Percentiles rank a stretch among this genome's conserved stretches.
Conservation (phyloP, 306 rosid species). For the Corylus avellana region DNA sequence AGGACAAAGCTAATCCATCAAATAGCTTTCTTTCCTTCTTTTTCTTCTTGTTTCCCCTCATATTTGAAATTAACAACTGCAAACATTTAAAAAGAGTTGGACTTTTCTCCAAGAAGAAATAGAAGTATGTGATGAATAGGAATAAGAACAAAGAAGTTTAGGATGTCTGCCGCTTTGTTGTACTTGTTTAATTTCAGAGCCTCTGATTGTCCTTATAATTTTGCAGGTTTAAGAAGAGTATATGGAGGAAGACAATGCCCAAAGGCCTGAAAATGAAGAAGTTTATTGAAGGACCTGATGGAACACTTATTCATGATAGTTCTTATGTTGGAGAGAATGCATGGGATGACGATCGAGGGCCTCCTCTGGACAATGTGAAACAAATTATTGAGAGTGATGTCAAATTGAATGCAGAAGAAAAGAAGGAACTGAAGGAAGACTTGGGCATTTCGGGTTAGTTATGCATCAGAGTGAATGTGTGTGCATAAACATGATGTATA, state of each 20-base stretch:
- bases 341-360: conserved; percentile 76
- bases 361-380: conserved; percentile 54
- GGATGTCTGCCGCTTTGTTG: background rate
- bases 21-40: background rate
- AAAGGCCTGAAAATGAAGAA: conserved; percentile 89
- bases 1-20: background rate
- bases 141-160: background rate
- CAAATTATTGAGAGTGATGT: conserved; percentile 60
- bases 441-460: conserved; percentile 76
- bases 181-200: background rate
- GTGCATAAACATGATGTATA: background rate
- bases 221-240: conserved; percentile 80
- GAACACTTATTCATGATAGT: conserved; percentile 78
- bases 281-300: conserved; percentile 79
- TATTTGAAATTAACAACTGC: background rate
- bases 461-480: background rate
- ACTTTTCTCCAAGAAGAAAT: background rate
- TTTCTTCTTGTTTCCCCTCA: background rate
- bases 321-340: conserved; percentile 96
- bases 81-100: background rate
- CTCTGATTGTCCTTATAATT: conserved; percentile 18
- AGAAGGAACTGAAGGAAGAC: conserved; percentile 60
- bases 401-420: conserved; percentile 57
- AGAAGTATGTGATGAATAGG: background rate
- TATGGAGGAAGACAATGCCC: conserved; percentile 87